A percentile compares a stretch with the other conserved stretches of the same genome.
These are phyloP conservation scores for Cercospora citrullina DNA, from an alignment of 2,329 filamentous ascomycete species.

Conservation along the genomic window DNA sequence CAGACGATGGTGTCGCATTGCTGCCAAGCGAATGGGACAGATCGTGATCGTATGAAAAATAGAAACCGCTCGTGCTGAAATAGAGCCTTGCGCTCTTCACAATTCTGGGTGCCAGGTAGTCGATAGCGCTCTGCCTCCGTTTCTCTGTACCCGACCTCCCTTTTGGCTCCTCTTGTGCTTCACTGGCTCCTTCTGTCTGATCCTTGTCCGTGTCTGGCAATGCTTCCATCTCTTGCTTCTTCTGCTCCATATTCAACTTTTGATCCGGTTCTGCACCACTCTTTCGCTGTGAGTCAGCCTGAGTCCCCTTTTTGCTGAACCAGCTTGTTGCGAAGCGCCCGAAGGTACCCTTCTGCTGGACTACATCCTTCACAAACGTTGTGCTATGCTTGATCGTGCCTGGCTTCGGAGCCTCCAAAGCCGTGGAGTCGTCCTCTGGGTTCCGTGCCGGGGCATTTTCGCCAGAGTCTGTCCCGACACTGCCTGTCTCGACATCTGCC, in stretches of 20 bases:
- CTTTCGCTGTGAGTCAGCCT: conserved; percentile 65
- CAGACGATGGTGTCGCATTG: conserved; percentile 44
- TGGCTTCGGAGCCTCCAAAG: conserved; percentile 38
- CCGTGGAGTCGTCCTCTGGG: conserved; percentile 29
- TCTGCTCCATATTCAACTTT: conserved; percentile 37
- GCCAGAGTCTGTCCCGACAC: conserved; percentile 37
- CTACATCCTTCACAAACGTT: conserved; percentile 85
- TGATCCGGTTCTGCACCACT: conserved; percentile 61
- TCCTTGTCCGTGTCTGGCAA: conserved; percentile 28
- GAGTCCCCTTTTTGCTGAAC: conserved; percentile 86
- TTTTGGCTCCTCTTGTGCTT: conserved; percentile 1
- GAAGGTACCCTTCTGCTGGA: conserved; percentile 77
- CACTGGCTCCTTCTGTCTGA: conserved; percentile 18
- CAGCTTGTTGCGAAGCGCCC: conserved; percentile 86
- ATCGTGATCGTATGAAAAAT: conserved; percentile 93
- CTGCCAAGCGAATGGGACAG: conserved; percentile 66
- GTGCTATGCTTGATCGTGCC: conserved; percentile 46
- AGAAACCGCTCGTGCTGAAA: conserved; percentile 82
- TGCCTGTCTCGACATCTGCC: conserved; percentile 32
- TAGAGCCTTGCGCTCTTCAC: conserved; percentile 80
- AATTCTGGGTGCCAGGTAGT: conserved; percentile 74
- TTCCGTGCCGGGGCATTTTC: conserved; percentile 23
- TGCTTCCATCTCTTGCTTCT: conserved; percentile 37
- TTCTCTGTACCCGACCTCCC: conserved; percentile 9
- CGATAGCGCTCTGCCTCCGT: conserved; percentile 27